Conservation (phyloP, 73 alveolate genomes). For the Paramecium sonneborni region DNA sequence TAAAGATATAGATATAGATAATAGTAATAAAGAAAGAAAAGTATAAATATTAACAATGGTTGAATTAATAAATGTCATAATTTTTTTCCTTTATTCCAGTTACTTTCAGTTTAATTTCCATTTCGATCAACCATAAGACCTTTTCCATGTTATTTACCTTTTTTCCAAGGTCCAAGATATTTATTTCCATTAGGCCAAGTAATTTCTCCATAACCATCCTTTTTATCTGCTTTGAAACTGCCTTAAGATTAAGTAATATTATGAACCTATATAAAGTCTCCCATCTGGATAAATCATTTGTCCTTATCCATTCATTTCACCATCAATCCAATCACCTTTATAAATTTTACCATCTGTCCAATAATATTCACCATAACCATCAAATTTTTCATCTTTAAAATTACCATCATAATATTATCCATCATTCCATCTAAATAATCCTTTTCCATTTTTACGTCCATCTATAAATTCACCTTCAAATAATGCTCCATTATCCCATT, state of each 20-base stretch:
- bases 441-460: conserved; percentile 70
- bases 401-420: conserved; percentile 55
- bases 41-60: not conserved
- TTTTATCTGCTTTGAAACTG: conserved; percentile 24
- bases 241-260: not conserved
- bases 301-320: conserved; percentile 60
- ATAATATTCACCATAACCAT: conserved; percentile 63
- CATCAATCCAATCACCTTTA: conserved; percentile 46
- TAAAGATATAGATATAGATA: too few relatives aligned
- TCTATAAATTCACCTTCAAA: conserved; percentile 79
- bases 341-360: conserved; percentile 82
- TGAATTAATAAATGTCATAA: not conserved
- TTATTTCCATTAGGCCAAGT: conserved; percentile 66
- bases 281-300: conserved; percentile 26
- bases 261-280: conserved; percentile 5
- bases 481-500: conserved; percentile 78
- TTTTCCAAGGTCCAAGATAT: conserved; percentile 28
- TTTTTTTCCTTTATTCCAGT: conserved; percentile 23
- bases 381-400: conserved; percentile 54
- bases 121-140: not conserved
- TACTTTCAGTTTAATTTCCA: not conserved
- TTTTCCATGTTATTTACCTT: conserved; percentile 35
- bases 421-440: conserved; percentile 56
- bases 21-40: too few relatives aligned
- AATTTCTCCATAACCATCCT: conserved; percentile 61